Percentiles rank a stretch among this genome's conserved stretches.
Evolutionary conservation across 2,329 filamentous ascomycete genomes (phyloP).

Genomic region (Aspergillus latus): DNA sequence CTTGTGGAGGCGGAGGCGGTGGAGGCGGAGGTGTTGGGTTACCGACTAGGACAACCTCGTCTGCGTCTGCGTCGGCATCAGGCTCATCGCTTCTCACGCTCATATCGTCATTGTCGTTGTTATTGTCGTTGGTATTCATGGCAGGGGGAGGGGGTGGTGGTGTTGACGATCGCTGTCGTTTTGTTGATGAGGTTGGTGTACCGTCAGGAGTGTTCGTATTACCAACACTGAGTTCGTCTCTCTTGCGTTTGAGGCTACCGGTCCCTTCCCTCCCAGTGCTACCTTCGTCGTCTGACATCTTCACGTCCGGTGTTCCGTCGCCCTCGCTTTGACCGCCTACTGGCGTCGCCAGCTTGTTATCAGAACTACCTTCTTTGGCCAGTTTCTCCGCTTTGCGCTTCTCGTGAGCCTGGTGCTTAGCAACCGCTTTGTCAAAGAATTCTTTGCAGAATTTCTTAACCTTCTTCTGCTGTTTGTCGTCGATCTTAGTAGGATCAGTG

Average conservation of each 20-base stretch:
- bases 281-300: constrained; percentile 45
- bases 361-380: constrained; percentile 21
- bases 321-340: constrained; percentile 22
- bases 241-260: constrained; percentile 61
- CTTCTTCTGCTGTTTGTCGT: constrained; percentile 74
- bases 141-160: constrained; percentile 33
- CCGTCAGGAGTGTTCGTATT: constrained; percentile 34
- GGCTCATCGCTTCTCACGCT: constrained; percentile 20
- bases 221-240: constrained; percentile 44
- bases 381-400: constrained; percentile 59
- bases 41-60: constrained; percentile 22
- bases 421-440: constrained; percentile 81
- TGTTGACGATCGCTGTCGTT: constrained; percentile 53
- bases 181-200: constrained; percentile 51
- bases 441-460: constrained; percentile 81
- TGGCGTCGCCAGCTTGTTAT: constrained; percentile 27
- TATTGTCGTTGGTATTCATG: constrained; percentile 9
- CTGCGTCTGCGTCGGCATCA: constrained; percentile 6
- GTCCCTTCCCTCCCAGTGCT: constrained; percentile 13
- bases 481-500: constrained; percentile 73
- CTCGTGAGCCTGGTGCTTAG: constrained; percentile 70
- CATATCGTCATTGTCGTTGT: constrained; percentile 23
- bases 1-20: constrained; percentile 33
- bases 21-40: constrained; percentile 29
- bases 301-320: constrained; percentile 29